These are phyloP conservation scores for Russula compacta DNA, from an alignment of 768 basidiomycete species.

Conservation along the genomic window DNA sequence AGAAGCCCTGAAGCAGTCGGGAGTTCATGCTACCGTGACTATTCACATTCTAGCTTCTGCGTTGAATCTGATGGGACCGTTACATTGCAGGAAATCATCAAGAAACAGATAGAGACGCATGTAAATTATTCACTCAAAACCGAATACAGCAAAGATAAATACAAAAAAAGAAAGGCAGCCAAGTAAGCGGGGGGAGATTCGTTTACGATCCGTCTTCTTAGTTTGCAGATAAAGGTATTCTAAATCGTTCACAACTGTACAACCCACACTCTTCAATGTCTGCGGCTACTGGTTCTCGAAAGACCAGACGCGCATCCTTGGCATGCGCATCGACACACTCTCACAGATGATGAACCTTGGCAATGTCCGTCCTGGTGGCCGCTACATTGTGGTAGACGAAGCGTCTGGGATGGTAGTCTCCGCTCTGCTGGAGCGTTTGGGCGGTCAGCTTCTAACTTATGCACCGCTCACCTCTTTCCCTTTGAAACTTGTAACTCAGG, in stretches of 20 bases:
- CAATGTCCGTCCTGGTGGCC: constrained; percentile 78
- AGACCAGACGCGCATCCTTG: constrained; percentile 70
- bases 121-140: constrained; percentile 90
- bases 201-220: not conserved
- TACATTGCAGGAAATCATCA: constrained; percentile 78
- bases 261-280: constrained; percentile 81
- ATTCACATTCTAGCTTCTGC: not conserved
- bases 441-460: constrained; percentile 41
- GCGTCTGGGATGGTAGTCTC: constrained; percentile 83
- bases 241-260: constrained; percentile 78
- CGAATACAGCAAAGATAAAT: constrained; percentile 98
- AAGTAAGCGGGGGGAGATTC: constrained; percentile 49
- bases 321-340: constrained; percentile 79
- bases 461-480: not conserved
- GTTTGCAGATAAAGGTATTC: constrained; percentile 51
- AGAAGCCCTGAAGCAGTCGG: constrained; percentile 69
- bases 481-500: constrained; percentile 35
- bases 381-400: constrained; percentile 86
- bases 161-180: constrained; percentile 91
- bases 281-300: constrained; percentile 85
- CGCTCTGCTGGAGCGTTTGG: constrained; percentile 78
- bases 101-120: constrained; percentile 87
- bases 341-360: constrained; percentile 81
- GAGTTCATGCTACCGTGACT: constrained; percentile 65
- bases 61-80: constrained; percentile 3